Conservation (phyloP, 176 grass and related monocot genomes). For the Saccharum officinarum region DNA sequence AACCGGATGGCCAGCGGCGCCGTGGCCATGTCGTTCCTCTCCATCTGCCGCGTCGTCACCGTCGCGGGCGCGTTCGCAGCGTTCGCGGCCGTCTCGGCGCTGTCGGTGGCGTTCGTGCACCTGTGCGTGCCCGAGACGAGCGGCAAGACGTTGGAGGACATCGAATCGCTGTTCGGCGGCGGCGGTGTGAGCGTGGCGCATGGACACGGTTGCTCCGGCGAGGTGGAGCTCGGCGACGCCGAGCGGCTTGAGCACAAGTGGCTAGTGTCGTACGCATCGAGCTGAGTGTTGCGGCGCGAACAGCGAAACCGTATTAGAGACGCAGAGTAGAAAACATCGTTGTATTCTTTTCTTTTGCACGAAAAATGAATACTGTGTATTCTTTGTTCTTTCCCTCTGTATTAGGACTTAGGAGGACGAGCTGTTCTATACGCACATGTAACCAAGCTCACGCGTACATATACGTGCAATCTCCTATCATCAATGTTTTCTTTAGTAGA, state of each 20-base stretch:
- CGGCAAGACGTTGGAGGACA: conserved; percentile 75
- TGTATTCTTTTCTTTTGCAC: neutral
- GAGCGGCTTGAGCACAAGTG: conserved; percentile 40
- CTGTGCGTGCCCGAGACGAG: conserved; percentile 70
- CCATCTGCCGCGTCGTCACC: conserved; percentile 50
- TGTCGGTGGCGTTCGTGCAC: conserved; percentile 68
- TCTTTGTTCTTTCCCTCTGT: neutral
- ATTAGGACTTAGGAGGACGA: neutral
- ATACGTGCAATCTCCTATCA: too few species aligned
- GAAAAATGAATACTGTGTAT: neutral
- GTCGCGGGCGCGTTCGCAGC: conserved; percentile 59
- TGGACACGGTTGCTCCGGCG: neutral
- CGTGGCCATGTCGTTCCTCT: conserved; percentile 82
- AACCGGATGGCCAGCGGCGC: conserved; percentile 72
- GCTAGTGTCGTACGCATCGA: neutral
- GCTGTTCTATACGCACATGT: neutral
- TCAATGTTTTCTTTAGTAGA: too few species aligned
- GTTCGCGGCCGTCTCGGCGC: conserved; percentile 58
- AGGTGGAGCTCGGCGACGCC: conserved; percentile 56
- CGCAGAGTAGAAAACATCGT: neutral
- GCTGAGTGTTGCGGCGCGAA: neutral
- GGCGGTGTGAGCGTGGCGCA: neutral
- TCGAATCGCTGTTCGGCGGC: conserved; percentile 56
- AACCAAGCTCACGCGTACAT: neutral
- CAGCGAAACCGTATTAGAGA: neutral